Evolutionary conservation across 2,329 filamentous ascomycete genomes (phyloP), one percentile per base, ranked within the genome.

Genomic region (Fusarium subglutinans): DNA sequence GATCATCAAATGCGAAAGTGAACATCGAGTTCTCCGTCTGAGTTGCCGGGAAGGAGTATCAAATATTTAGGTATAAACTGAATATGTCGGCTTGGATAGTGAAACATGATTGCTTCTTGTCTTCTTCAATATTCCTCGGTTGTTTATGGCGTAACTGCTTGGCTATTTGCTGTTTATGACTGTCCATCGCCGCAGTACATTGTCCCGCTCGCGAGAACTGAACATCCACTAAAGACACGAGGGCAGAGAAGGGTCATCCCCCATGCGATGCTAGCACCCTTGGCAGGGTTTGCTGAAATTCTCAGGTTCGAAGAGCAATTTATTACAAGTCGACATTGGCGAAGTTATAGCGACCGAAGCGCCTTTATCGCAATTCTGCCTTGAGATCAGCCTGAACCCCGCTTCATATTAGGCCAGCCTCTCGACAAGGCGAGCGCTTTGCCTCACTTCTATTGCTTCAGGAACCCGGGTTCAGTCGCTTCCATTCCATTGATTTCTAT

Each of bases 161-260:
- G 0, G 47, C 18, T 28, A 3, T 28, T 28, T 48, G 20, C 20
- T 24, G 22, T 7, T 2, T n/a, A 15, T 13, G 6, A 48, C 3
- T 28, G 18, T 20, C 14, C 2, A 37, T 15, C 8, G 8, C 35
- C 15, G 1, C 0, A 1, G 3, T 17, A 17, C 4, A 7, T 5
- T 18, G 41, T 17, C 10, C 15, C 15, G 2, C 11, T 10, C 10
- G 17, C n/a, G 0, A 24, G 5, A 8, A 44, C 5, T 18, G 6
- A 11, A 2, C 7, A 6, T 44, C 10, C 7, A 24, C 43, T 18
- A 0, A 1, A 18, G 3, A 11, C 9, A 24, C 2, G 5, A 24
- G n/a, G 4, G 4, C 0, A 8, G 10, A 45, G 6, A 18, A 44
- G 6, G 8, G 2, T 24, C 14, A 11, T 24, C 41, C 17, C 14